Conservation (phyloP, 2,329 filamentous ascomycete genomes). For the Penicillium sp. region DNA sequence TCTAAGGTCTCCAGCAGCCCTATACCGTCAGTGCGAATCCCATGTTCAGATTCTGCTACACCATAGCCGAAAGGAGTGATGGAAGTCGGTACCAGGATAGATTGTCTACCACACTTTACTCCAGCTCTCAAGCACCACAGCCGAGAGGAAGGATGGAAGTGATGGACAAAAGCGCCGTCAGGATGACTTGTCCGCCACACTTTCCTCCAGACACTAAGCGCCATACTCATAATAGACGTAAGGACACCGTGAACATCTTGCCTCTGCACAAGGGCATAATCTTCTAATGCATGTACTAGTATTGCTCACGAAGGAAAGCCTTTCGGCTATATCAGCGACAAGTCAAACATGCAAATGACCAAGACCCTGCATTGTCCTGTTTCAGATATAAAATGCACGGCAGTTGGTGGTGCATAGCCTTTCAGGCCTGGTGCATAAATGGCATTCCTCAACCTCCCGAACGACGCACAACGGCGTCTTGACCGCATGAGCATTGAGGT, state of each 20-base stretch:
- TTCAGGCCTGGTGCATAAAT: not conserved
- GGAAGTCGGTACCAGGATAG: not conserved
- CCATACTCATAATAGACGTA: not conserved
- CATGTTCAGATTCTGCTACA: not conserved
- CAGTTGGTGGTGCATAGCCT: not conserved
- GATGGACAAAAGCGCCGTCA: too few species aligned
- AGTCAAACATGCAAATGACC: not conserved
- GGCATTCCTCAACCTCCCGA: not conserved
- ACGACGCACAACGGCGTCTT: not conserved
- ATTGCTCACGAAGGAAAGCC: not conserved
- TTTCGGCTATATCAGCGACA: too few species aligned
- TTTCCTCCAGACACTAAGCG: too few species aligned
- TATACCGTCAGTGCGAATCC: not conserved
- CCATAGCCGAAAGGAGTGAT: not conserved
- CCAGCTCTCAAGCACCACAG: not conserved
- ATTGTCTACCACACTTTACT: not conserved
- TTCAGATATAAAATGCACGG: not conserved
- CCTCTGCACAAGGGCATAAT: not conserved
- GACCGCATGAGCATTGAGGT: not conserved
- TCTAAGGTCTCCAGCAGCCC: not conserved
- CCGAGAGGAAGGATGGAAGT: too few species aligned
- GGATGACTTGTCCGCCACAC: too few species aligned
- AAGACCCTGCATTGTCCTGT: not conserved
- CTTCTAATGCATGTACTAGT: not conserved
- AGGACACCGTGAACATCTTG: too few species aligned